phyloP scores from a whole-genome alignment of 495 filamentous ascomycete genomes.

The Tetracladium marchalianum region DNA sequence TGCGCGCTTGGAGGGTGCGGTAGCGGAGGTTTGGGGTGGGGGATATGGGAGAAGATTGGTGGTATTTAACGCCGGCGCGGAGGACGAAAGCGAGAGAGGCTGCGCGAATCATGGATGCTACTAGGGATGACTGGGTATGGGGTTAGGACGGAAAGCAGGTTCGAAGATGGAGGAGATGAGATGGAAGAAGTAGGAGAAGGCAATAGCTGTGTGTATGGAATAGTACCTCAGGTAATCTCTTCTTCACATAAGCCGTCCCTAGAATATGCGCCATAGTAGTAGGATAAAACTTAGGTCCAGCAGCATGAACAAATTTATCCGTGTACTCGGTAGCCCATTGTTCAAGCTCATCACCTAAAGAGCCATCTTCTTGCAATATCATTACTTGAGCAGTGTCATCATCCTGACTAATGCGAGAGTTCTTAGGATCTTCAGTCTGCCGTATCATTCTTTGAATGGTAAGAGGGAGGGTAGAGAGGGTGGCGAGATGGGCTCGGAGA shows the following conservation, averaged over 20 bases:
- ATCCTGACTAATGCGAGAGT: neutral
- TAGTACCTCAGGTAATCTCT: slow-evolving; percentile 4
- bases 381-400: neutral
- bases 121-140: slow-evolving; percentile 2
- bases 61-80: slow-evolving; percentile 11
- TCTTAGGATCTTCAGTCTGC: neutral
- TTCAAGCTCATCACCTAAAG: slow-evolving; percentile 3
- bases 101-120: slow-evolving; percentile 10
- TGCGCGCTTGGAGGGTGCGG: slow-evolving; percentile 11
- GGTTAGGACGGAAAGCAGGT: neutral
- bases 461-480: neutral
- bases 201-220: no score
- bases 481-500: neutral
- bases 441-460: neutral
- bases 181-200: no score
- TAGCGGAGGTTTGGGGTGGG: neutral
- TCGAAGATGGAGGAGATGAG: no score
- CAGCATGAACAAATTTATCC: slow-evolving; percentile 14
- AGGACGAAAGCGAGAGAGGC: slow-evolving; percentile 11
- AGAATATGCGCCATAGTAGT: slow-evolving; percentile 12
- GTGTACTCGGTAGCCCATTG: slow-evolving; percentile 14
- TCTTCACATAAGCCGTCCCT: slow-evolving; percentile 12
- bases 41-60: neutral
- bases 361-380: slow-evolving; percentile 1
- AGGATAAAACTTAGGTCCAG: slow-evolving; percentile 4